Base-by-base conservation (phyloP, 108 stramenopile species). In the Cyclostephanos invisitatus region DNA sequence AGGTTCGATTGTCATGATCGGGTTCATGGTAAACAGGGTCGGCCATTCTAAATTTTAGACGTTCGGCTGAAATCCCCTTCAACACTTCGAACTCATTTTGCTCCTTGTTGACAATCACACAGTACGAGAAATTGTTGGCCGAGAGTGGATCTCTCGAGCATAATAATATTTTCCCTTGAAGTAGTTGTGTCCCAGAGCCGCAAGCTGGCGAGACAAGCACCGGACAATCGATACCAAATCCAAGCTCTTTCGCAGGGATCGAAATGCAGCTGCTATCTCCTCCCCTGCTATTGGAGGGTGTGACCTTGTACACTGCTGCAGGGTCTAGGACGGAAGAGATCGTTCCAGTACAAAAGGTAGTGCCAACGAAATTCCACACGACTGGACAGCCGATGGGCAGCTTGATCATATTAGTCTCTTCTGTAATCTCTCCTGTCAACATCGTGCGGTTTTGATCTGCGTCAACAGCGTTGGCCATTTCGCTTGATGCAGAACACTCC, bases 141-240 rank as follows among this genome's bases (percentile, higher is more conserved):
- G 60, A 21, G 20, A 29, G 17, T 29, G 27, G 18, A 25, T 11
- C 46, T 50, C 48, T 48, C 27, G 10, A 29, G 44, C 64, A 50
- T 20, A 66, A 35, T 14, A 66, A 32, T 17, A 66, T 48, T 66
- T 51, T 49, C 28, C 64, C 64, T 66, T 66, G 29, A 21, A 49
- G 29, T 50, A 66, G 64, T 15, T 17, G 27, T 47, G 40, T 28
- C 29, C 50, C 49, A 32, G 49, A 18, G 28, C 48, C 29, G 7
- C 29, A 32, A 18, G 48, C 29, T 35, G 64, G 50, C 9, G 47
- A 50, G 50, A 66, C 32, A 32, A 50, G 51, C 48, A 66, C 64
- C 29, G 64, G 64, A n/a, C 64, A 66, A 53, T 53, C 32, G 27
- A 49, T 25, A 51, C 49, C 64, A 66, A 66, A 66, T 10, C 49